Percentiles rank a stretch among this genome's conserved stretches.
phyloP scores from a whole-genome alignment of 768 basidiomycete species.

The Tulasnella sp. region DNA sequence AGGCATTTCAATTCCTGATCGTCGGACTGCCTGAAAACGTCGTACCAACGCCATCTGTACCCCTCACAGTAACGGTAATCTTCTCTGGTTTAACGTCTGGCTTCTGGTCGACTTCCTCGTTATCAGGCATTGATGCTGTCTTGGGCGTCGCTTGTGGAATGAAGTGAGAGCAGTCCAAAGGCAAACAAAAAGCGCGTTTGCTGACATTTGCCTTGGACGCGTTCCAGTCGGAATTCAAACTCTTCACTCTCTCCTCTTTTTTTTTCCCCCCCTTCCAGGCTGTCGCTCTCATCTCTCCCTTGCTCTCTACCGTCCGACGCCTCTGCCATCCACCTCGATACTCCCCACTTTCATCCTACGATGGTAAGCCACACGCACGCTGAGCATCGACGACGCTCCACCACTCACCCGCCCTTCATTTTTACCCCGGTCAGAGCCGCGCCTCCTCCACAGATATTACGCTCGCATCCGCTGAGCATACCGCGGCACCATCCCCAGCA shows the following conservation, averaged over 20 bases:
- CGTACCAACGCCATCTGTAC: neutral
- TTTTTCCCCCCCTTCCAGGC: neutral
- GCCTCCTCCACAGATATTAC: conserved; percentile 1
- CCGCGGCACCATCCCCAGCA: neutral
- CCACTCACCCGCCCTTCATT: neutral
- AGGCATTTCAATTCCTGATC: neutral
- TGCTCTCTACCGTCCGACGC: neutral
- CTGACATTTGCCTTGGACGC: neutral
- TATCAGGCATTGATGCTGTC: neutral
- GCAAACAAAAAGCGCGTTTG: conserved; percentile 1
- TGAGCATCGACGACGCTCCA: neutral
- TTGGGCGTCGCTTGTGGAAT: neutral
- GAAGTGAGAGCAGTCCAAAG: neutral
- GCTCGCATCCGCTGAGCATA: neutral
- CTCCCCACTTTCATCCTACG: neutral
- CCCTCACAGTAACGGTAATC: neutral
- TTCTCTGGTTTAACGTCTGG: conserved; percentile 3
- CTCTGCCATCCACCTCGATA: neutral
- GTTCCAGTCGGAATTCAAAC: neutral
- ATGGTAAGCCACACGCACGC: conserved; percentile 1
- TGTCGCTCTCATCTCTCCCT: neutral
- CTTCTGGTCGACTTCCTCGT: neutral
- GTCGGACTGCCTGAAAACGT: neutral
- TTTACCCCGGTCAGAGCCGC: neutral
- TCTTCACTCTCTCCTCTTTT: neutral